A percentile compares a stretch with the other conserved stretches of the same genome.
phyloP scores from a whole-genome alignment of 208 protist genomes.

The Spongospora subterranea region DNA sequence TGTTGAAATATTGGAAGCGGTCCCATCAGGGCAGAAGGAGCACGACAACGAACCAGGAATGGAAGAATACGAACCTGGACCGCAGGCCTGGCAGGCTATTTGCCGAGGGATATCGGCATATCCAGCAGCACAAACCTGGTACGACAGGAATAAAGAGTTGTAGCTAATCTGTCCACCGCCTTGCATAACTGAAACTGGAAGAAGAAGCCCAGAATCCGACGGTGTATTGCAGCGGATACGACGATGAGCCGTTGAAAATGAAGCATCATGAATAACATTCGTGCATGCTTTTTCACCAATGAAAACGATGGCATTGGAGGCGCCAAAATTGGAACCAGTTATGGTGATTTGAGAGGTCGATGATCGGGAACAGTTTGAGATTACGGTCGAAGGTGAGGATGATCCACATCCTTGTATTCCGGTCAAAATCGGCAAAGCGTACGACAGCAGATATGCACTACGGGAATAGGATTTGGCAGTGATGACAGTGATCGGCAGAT shows the following conservation, averaged over 20 bases:
- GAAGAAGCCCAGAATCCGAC: not conserved
- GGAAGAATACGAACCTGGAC: not conserved
- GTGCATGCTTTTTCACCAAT: conserved; percentile 7
- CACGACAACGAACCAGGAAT: not conserved
- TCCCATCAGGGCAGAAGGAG: not conserved
- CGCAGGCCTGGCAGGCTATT: not conserved
- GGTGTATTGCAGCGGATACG: not conserved
- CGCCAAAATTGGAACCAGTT: not conserved
- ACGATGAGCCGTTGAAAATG: not conserved
- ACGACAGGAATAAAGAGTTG: not conserved
- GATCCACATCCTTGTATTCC: not conserved
- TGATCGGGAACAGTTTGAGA: not conserved
- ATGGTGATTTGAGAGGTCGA: not conserved
- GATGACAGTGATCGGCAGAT: not conserved
- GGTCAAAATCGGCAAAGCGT: not conserved
- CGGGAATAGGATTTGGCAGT: not conserved
- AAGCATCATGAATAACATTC: conserved; percentile 9
- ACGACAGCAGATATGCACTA: conserved; percentile 19
- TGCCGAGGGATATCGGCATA: not conserved
- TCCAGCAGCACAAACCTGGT: not conserved
- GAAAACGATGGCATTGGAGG: conserved; percentile 9
- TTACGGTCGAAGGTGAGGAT: not conserved
- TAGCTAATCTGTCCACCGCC: conserved; percentile 28
- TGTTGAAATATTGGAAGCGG: not conserved
- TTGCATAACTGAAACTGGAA: conserved; percentile 16